Percentiles rank a stretch among this genome's conserved stretches.
Conservation (phyloP, 345 rosid genomes). For the Stellera chamaejasme region DNA sequence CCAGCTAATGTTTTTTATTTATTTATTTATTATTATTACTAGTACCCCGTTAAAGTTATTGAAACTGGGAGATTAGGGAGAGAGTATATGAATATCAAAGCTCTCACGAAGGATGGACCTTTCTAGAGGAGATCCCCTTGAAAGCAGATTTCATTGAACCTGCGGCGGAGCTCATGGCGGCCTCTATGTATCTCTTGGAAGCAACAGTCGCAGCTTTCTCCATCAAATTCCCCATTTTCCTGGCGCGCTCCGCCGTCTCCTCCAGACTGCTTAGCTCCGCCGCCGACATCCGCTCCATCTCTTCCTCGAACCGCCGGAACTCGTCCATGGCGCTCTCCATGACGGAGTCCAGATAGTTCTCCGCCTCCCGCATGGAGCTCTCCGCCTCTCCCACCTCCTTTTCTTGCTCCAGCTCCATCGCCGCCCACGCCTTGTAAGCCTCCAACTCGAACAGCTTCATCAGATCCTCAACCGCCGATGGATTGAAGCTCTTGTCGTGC, state of each 20-base stretch:
- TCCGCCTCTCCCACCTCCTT: slow-evolving; percentile 43
- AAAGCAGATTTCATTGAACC: slow-evolving; percentile 77
- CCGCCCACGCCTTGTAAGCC: slow-evolving; percentile 81
- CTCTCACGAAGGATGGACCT: slow-evolving; percentile 71
- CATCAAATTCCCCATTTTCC: slow-evolving; percentile 46
- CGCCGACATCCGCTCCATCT: slow-evolving; percentile 48
- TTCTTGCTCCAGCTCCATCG: slow-evolving; percentile 40
- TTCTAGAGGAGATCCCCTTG: slow-evolving; percentile 47
- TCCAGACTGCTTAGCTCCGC: slow-evolving; percentile 35
- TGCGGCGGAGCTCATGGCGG: slow-evolving; percentile 70
- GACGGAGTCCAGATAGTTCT: slow-evolving; percentile 50
- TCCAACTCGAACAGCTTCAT: slow-evolving; percentile 80
- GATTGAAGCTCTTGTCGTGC: slow-evolving; percentile 64
- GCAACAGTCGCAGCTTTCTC: slow-evolving; percentile 59
- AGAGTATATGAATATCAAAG: too few species aligned
- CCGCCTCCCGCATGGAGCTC: slow-evolving; percentile 37
- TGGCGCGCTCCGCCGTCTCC: slow-evolving; percentile 50
- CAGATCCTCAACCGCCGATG: slow-evolving; percentile 61
- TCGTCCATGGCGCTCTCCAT: slow-evolving; percentile 83
- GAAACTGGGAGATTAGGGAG: too few species aligned
- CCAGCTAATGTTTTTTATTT: too few species aligned
- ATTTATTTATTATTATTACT: too few species aligned
- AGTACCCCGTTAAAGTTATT: too few species aligned
- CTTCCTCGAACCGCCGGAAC: slow-evolving; percentile 54
- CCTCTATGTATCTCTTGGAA: slow-evolving; percentile 62